phyloP scores from a whole-genome alignment of 2,329 filamentous ascomycete species.

The Beauveria bassiana region DNA sequence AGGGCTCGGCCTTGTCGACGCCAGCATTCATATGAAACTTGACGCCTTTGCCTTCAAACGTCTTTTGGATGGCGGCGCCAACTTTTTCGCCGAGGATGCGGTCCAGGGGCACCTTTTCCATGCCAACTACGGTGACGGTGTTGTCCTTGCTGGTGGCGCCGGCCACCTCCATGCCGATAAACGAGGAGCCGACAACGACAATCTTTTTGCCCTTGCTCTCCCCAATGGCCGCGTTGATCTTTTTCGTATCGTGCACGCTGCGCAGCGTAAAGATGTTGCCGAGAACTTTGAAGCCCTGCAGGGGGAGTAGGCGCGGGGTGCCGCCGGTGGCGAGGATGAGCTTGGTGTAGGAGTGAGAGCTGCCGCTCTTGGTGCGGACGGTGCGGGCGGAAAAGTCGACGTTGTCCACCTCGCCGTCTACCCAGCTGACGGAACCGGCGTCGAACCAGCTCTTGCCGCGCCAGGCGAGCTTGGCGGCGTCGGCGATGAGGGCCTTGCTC shows the following conservation, averaged over 20 bases:
- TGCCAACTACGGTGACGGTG: constrained; percentile 77
- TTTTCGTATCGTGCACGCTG: constrained; percentile 66
- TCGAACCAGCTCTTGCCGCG: constrained; percentile 73
- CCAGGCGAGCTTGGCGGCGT: constrained; percentile 69
- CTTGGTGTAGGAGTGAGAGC: constrained; percentile 72
- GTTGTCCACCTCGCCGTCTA: constrained; percentile 57
- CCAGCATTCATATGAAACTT: constrained; percentile 77
- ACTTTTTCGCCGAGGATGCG: constrained; percentile 76
- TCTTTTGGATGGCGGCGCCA: constrained; percentile 69
- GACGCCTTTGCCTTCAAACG: constrained; percentile 77
- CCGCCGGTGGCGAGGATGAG: constrained; percentile 87
- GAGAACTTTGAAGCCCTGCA: constrained; percentile 79
- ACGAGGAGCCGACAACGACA: constrained; percentile 84
- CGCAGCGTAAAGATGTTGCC: constrained; percentile 83
- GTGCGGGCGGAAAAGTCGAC: constrained; percentile 70
- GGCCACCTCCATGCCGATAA: constrained; percentile 97
- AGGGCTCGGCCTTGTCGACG: constrained; percentile 77
- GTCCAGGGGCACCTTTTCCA: constrained; percentile 79
- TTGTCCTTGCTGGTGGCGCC: constrained; percentile 76
- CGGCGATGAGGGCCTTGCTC: constrained; percentile 84
- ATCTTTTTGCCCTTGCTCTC: constrained; percentile 82
- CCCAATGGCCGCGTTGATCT: constrained; percentile 67
- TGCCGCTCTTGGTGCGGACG: constrained; percentile 67
- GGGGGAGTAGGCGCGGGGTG: constrained; percentile 63
- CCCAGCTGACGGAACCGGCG: constrained; percentile 46